Evolutionary conservation across 192 early-diverging fungal genomes (phyloP).

Genomic region (Gigaspora rosea): DNA sequence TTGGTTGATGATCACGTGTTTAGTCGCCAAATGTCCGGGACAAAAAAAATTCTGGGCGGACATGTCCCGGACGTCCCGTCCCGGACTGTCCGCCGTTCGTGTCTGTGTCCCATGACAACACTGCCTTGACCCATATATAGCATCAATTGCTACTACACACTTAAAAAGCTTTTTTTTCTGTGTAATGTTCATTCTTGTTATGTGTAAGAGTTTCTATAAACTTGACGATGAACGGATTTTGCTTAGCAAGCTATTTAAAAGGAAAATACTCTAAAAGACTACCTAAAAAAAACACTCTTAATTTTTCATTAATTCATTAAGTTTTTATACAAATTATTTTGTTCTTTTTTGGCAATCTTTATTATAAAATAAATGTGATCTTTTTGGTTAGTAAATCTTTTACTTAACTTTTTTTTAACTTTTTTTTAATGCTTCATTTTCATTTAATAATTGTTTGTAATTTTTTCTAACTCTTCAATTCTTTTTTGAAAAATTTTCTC

Average conservation of each 20-base stretch:
- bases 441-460: not conserved
- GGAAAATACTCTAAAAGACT: constrained; percentile 25
- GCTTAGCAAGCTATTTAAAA: too few relatives aligned
- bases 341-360: constrained; percentile 18
- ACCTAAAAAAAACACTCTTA: constrained; percentile 3
- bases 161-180: constrained; percentile 24
- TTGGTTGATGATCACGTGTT: too few relatives aligned
- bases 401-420: too few relatives aligned
- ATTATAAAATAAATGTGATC: constrained; percentile 1
- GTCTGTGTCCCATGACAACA: constrained; percentile 10
- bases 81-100: too few relatives aligned
- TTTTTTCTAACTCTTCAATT: too few relatives aligned
- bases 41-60: too few relatives aligned
- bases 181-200: constrained; percentile 16
- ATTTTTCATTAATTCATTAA: constrained; percentile 15
- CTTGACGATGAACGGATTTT: constrained; percentile 15
- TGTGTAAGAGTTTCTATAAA: constrained; percentile 21
- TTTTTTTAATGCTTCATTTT: constrained; percentile 10
- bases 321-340: constrained; percentile 6
- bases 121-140: constrained; percentile 14
- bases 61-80: too few relatives aligned
- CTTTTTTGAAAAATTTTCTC: constrained; percentile 8
- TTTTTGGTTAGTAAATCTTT: not conserved
- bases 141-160: constrained; percentile 11
- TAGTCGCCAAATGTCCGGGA: too few relatives aligned